Conservation (phyloP, 108 stramenopile genomes). For the Aurantiochytrium sp. region DNA sequence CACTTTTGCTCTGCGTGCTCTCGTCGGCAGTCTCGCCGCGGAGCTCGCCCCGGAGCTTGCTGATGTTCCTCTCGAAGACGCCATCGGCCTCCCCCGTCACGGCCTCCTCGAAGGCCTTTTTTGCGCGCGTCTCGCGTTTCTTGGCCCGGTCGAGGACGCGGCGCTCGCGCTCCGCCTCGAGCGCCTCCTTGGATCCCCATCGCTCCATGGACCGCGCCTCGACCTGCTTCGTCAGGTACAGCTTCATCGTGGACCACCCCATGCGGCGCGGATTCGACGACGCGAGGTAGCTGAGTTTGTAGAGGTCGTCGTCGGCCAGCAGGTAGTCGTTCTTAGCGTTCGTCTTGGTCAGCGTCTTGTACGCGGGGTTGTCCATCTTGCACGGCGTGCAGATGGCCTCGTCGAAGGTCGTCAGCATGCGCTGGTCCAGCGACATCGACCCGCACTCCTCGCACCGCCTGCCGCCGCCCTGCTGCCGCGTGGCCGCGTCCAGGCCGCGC, state of each 20-base stretch:
- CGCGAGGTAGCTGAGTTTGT: not conserved
- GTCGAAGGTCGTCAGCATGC: not conserved
- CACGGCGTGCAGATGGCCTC: conserved; percentile 17
- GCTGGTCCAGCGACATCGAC: conserved; percentile 18
- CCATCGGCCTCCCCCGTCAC: not conserved
- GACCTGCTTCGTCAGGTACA: conserved; percentile 28
- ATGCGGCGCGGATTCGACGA: conserved; percentile 16
- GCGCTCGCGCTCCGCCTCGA: not conserved
- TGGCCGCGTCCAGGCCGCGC: not conserved
- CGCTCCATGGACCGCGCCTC: not conserved
- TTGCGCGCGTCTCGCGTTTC: not conserved
- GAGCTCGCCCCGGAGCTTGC: not conserved
- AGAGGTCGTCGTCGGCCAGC: conserved; percentile 2
- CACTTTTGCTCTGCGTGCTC: not conserved
- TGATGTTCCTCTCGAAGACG: not conserved
- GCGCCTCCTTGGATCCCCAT: not conserved
- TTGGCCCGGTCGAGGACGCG: not conserved
- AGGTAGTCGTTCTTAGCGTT: not conserved
- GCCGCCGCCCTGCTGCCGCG: not conserved
- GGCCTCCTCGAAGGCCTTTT: not conserved
- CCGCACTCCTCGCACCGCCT: not conserved
- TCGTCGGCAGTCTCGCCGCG: not conserved
- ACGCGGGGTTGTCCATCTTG: not conserved
- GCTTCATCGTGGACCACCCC: conserved; percentile 18
- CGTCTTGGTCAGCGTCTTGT: not conserved